These are phyloP conservation scores for Ophiostoma montium DNA, from an alignment of 2,329 filamentous ascomycete genomes.

Conservation along the genomic window DNA sequence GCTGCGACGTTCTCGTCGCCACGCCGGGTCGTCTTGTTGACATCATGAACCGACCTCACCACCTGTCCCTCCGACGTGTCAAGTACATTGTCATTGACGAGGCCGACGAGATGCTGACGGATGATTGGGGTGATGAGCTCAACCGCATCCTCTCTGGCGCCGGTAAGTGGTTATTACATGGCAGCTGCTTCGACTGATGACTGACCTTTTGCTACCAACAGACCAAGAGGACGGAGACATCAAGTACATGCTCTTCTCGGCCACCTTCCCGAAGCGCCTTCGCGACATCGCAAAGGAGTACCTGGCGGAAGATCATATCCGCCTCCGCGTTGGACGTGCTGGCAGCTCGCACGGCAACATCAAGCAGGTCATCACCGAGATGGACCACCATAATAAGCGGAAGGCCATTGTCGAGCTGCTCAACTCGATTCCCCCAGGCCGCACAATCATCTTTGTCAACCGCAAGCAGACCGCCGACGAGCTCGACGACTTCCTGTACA, in stretches of 20 bases:
- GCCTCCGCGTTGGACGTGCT: slow-evolving; percentile 74
- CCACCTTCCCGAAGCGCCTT: slow-evolving; percentile 74
- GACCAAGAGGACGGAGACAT: slow-evolving; percentile 57
- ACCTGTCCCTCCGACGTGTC: slow-evolving; percentile 61
- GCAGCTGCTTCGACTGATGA: no score
- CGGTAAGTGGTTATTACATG: slow-evolving; percentile 39
- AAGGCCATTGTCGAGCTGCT: slow-evolving; percentile 60
- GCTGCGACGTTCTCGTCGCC: slow-evolving; percentile 79
- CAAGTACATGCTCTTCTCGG: slow-evolving; percentile 75
- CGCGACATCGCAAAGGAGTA: slow-evolving; percentile 65
- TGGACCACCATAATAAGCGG: slow-evolving; percentile 53
- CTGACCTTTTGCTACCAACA: slow-evolving; percentile 25
- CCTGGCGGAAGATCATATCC: slow-evolving; percentile 59
- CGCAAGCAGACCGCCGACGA: slow-evolving; percentile 64
- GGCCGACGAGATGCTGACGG: slow-evolving; percentile 78
- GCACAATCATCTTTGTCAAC: slow-evolving; percentile 87
- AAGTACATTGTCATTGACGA: slow-evolving; percentile 81
- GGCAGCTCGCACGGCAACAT: slow-evolving; percentile 77
- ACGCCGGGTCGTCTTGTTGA: slow-evolving; percentile 78
- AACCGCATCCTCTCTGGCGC: slow-evolving; percentile 64
- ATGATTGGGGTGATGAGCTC: slow-evolving; percentile 67
- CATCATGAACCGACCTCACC: slow-evolving; percentile 58
- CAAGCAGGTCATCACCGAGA: slow-evolving; percentile 57
- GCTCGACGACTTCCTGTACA: slow-evolving; percentile 78
- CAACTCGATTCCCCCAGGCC: slow-evolving; percentile 51